Evolutionary conservation across 2,329 filamentous ascomycete species (phyloP).

Genomic region (Hymenoscyphus albidus): DNA sequence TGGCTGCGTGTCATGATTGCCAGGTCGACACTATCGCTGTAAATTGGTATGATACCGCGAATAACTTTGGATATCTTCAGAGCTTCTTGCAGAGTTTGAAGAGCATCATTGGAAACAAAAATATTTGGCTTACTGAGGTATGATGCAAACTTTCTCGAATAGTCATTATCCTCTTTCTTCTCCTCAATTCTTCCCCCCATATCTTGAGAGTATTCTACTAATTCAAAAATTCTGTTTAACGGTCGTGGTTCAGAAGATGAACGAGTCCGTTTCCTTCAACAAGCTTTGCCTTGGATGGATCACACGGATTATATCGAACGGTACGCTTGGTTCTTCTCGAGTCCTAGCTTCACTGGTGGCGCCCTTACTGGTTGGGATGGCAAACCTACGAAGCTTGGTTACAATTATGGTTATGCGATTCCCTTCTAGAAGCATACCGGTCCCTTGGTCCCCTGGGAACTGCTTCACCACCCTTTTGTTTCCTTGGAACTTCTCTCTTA

Average conservation of each 20-base stretch:
- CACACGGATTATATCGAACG: constrained; percentile 36
- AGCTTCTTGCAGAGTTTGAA: constrained; percentile 33
- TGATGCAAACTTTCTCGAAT: constrained; percentile 8
- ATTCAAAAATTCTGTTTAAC: constrained; percentile 29
- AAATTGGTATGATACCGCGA: constrained; percentile 36
- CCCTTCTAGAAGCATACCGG: background rate
- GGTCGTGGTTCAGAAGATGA: constrained; percentile 31
- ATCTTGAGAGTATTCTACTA: background rate
- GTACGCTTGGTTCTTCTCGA: constrained; percentile 34
- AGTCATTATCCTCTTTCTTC: background rate
- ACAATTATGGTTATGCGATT: constrained; percentile 6
- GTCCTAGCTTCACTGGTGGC: constrained; percentile 4
- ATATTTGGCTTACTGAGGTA: constrained; percentile 24
- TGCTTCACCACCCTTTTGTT: background rate
- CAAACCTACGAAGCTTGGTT: background rate
- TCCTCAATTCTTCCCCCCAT: background rate
- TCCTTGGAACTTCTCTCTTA: background rate
- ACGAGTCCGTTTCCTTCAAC: constrained; percentile 37
- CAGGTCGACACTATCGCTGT: constrained; percentile 42
- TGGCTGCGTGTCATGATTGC: constrained; percentile 38
- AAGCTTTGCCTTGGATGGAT: constrained; percentile 41
- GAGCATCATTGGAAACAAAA: constrained; percentile 2
- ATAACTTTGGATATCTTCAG: constrained; percentile 36
- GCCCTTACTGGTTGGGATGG: constrained; percentile 2
- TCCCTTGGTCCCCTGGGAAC: background rate